Base-by-base conservation (phyloP, 2,329 filamentous ascomycete genomes). In the Ambrosiella xylebori region DNA sequence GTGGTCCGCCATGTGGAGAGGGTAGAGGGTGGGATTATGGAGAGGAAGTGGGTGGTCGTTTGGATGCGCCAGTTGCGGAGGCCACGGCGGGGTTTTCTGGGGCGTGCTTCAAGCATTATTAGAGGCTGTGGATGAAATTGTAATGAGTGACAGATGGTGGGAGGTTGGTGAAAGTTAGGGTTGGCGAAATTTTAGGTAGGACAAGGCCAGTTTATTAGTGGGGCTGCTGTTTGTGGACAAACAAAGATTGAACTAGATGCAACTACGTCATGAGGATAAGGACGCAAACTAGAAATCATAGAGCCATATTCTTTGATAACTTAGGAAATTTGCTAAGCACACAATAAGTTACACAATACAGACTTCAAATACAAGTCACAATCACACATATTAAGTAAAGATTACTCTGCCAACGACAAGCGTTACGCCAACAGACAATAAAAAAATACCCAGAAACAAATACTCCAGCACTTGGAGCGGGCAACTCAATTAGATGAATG, bases 241-340 rank as follows among this genome's bases (percentile, higher is more conserved):
- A 41, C 39, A n/a, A 11, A 41, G 39, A 4, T 9, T 41, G 39
- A 27, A 3, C 19, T 27, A 27, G 19, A 27, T 27, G 19, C 19
- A 3, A 27, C 58, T 53, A 56, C 56, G 54, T 41, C 58, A 59
- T 59, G 56, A 56, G 53, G 56, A 56, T 53, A 15, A 52, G 17
- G 50, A 53, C n/a, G 37, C 39, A 49, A 52, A 36, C 19, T 51
- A 12, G 19, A 52, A 39, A 37, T 37, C 52, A 56, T 59, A 52
- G 57, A 59, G 57, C 56, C 57, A 59, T 59, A 59, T 53, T 53
- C 57, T 59, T 59, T 59, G 56, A 59, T 53, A 52, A 59, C 57
- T 59, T 53, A 59, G 57, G 57, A 52, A 59, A 44, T 52, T 56
- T 59, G 52, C 57, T 52, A 27, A 51, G 17, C 35, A 27, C 19